A percentile compares a stretch with the other conserved stretches of the same genome.
Evolutionary conservation across 768 basidiomycete species (phyloP).

Genomic region (Sporobolomyces phaffii): DNA sequence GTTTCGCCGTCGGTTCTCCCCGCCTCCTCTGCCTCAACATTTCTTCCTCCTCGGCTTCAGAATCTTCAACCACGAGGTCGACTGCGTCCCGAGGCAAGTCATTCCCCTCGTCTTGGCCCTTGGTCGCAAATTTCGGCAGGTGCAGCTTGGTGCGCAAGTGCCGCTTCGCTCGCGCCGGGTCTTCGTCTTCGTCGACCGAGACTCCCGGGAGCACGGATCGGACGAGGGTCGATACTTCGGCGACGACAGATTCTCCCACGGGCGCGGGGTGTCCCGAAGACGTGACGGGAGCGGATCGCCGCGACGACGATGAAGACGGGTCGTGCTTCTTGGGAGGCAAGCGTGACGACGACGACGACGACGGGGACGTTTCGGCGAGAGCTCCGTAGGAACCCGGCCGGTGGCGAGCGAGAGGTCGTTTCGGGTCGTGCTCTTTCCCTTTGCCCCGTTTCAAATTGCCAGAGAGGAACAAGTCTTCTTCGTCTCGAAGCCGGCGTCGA

Average conservation of each 20-base stretch:
- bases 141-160: neutral
- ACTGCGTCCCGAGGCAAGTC: constrained; percentile 60
- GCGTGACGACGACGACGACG: neutral
- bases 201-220: constrained; percentile 40
- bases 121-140: neutral
- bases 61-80: constrained; percentile 76
- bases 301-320: no score
- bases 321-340: neutral
- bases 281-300: constrained; percentile 2
- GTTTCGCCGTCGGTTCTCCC: constrained; percentile 54
- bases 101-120: constrained; percentile 19
- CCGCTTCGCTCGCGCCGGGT: neutral
- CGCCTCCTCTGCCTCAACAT: constrained; percentile 56
- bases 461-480: constrained; percentile 71
- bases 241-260: neutral
- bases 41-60: constrained; percentile 53
- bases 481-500: constrained; percentile 63
- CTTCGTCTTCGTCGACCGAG: constrained; percentile 8
- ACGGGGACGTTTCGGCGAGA: constrained; percentile 18
- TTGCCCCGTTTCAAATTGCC: constrained; percentile 13
- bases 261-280: constrained; percentile 18
- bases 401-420: constrained; percentile 23
- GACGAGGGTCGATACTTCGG: neutral
- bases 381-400: constrained; percentile 32
- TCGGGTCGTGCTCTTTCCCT: constrained; percentile 60